phyloP scores from a whole-genome alignment of 192 early-diverging fungal species.

The Spizellomyces punctatus region DNA sequence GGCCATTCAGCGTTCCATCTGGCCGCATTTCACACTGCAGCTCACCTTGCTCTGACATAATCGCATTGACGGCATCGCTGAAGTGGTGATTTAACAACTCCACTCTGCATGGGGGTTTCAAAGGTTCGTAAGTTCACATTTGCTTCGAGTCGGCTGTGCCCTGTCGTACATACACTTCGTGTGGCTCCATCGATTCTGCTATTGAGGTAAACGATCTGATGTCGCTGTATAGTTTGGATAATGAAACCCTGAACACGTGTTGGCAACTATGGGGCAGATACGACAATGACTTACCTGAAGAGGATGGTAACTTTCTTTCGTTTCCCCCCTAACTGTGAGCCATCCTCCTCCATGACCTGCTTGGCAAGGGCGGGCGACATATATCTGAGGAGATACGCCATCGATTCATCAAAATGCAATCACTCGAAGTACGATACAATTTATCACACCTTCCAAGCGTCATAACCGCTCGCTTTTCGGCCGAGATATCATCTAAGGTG shows the following conservation, averaged over 20 bases:
- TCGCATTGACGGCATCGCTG: slow-evolving; percentile 59
- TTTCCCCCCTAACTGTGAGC: slow-evolving; percentile 50
- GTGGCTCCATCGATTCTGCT: slow-evolving; percentile 55
- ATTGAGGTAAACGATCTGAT: slow-evolving; percentile 53
- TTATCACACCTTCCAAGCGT: slow-evolving; percentile 48
- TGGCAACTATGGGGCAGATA: slow-evolving; percentile 23
- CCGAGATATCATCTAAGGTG: slow-evolving; percentile 48
- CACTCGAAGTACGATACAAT: background rate
- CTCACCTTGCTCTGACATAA: slow-evolving; percentile 50
- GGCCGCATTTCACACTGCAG: too few species aligned
- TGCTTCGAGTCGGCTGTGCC: too few species aligned
- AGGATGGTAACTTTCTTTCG: slow-evolving; percentile 55
- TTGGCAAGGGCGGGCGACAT: slow-evolving; percentile 60
- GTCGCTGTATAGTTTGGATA: slow-evolving; percentile 6
- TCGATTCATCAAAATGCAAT: background rate
- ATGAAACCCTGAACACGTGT: background rate
- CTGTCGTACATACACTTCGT: slow-evolving; percentile 36
- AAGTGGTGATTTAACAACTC: slow-evolving; percentile 59
- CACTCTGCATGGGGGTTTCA: slow-evolving; percentile 18
- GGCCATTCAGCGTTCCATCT: background rate
- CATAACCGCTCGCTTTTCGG: slow-evolving; percentile 57
- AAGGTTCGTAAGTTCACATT: background rate
- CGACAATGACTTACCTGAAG: slow-evolving; percentile 29
- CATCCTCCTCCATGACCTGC: slow-evolving; percentile 59
- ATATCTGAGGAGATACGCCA: slow-evolving; percentile 31